phyloP scores from a whole-genome alignment of 352 stramenopile species.

The Stramenopiles sp. region DNA sequence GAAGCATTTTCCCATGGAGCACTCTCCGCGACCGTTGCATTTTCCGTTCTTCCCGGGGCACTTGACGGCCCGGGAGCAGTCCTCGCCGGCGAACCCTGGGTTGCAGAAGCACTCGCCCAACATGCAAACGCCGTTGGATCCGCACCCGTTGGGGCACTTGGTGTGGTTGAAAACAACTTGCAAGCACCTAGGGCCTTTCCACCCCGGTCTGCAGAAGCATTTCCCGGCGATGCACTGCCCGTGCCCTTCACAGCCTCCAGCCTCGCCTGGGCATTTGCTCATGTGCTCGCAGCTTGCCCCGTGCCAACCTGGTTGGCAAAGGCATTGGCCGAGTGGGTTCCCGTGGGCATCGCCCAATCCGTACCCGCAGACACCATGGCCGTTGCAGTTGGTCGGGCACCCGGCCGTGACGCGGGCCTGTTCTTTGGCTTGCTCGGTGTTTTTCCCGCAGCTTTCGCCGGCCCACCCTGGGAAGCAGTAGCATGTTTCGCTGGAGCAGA shows the following conservation, averaged over 20 bases:
- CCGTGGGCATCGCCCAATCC: no score
- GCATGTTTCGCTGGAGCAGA: neutral
- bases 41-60: neutral
- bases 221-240: neutral
- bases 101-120: neutral
- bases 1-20: neutral
- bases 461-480: neutral
- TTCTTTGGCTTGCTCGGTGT: no score
- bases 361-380: no score
- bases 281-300: neutral
- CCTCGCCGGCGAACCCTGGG: neutral
- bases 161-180: neutral
- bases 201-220: slow-evolving; percentile 9
- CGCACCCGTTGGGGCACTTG: neutral
- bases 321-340: neutral
- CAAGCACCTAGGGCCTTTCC: neutral
- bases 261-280: no score
- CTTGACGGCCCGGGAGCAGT: slow-evolving; percentile 10
- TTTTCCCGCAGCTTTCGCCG: neutral
- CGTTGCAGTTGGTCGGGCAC: no score
- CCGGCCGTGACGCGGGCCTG: no score
- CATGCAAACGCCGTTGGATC: neutral
- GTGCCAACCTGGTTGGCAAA: slow-evolving; percentile 7
- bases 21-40: neutral
- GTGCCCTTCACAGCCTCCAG: neutral